A percentile compares a stretch with the other conserved stretches of the same genome.
Evolutionary conservation across 352 stramenopile species (phyloP).

Genomic region (Pilasporangium apinafurcum): DNA sequence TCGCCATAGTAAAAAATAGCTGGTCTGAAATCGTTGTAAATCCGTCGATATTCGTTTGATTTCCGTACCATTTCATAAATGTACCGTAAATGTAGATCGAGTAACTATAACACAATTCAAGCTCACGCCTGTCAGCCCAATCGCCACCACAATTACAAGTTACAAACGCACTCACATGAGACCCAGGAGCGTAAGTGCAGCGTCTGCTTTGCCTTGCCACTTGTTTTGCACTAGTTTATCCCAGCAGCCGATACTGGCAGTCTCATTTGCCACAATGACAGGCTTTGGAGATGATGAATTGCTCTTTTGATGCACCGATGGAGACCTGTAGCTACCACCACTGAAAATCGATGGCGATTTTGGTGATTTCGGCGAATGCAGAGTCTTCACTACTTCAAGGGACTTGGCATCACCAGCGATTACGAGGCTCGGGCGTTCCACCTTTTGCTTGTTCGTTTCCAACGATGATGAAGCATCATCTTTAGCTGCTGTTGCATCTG

Average conservation of each 20-base stretch:
- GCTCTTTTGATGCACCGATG: no score
- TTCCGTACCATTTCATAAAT: slow-evolving; percentile 28
- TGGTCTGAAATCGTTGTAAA: slow-evolving; percentile 20
- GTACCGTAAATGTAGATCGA: slow-evolving; percentile 16
- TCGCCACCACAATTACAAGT: no score
- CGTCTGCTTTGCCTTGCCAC: neutral
- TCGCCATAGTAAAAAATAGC: slow-evolving; percentile 11
- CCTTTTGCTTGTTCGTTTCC: neutral
- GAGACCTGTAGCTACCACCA: no score
- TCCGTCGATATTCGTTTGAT: slow-evolving; percentile 15
- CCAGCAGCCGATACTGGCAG: neutral
- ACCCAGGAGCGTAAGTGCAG: neutral
- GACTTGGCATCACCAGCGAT: slow-evolving; percentile 18
- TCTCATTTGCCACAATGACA: no score
- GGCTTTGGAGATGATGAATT: no score
- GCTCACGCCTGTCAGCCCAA: no score
- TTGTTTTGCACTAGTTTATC: neutral
- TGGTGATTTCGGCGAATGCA: slow-evolving; percentile 22
- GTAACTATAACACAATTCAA: slow-evolving; percentile 3
- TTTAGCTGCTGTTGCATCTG: neutral
- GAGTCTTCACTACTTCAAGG: slow-evolving; percentile 20
- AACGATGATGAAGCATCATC: neutral
- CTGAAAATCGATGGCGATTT: neutral
- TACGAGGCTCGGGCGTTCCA: slow-evolving; percentile 16
- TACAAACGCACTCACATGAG: slow-evolving; percentile 7